These are phyloP conservation scores for Thielaviopsis ethacetica DNA, from an alignment of 2,329 filamentous ascomycete species.

Conservation along the genomic window DNA sequence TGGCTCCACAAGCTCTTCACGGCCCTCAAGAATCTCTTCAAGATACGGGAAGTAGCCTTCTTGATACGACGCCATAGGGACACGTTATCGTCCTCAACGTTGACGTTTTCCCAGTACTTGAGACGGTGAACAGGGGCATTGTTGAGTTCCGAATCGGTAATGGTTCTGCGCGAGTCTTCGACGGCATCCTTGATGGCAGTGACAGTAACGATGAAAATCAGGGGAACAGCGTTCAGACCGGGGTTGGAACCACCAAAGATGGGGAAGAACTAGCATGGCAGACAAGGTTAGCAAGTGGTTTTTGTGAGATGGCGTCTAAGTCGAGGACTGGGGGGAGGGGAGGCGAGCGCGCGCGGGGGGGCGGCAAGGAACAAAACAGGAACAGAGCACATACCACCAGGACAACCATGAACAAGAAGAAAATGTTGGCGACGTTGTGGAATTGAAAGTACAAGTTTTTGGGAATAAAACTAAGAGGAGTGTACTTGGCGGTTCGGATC, in stretches of 20 bases:
- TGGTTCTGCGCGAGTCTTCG: conserved; percentile 84
- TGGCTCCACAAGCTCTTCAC: conserved; percentile 33
- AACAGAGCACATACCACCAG: conserved; percentile 61
- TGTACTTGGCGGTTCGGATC: conserved; percentile 96
- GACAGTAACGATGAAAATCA: conserved; percentile 80
- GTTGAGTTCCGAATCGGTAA: conserved; percentile 85
- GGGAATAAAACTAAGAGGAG: conserved; percentile 80
- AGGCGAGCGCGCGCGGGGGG: too few relatives aligned
- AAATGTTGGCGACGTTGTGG: conserved; percentile 95
- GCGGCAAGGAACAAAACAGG: background rate
- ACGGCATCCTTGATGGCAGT: conserved; percentile 90
- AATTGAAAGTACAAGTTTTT: conserved; percentile 98
- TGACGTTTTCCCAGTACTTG: conserved; percentile 81
- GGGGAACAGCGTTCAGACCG: conserved; percentile 71
- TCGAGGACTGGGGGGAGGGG: background rate
- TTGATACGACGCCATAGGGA: conserved; percentile 78
- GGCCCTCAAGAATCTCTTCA: conserved; percentile 35
- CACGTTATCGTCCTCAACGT: conserved; percentile 74
- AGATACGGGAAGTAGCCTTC: conserved; percentile 58
- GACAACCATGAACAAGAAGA: conserved; percentile 94
- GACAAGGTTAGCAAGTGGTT: conserved; percentile 12
- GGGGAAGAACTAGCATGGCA: conserved; percentile 66
- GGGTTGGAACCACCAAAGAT: conserved; percentile 91
- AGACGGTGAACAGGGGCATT: conserved; percentile 89
- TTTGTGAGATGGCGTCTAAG: conserved; percentile 10